These are phyloP conservation scores for Clausena lansium DNA, from an alignment of 345 rosid genomes.

Conservation along the genomic window DNA sequence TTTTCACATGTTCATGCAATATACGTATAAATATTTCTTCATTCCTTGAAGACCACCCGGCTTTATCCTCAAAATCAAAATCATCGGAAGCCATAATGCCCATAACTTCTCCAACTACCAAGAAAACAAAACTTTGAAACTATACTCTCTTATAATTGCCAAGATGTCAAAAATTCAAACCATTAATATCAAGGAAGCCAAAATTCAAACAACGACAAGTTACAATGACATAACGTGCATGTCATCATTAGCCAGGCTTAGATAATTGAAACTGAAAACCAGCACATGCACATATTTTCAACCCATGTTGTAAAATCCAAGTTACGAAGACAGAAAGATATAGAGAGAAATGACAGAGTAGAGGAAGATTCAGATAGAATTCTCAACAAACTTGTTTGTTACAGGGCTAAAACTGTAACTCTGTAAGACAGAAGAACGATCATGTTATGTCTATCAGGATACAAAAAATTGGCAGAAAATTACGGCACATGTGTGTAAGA, in stretches of 20 bases:
- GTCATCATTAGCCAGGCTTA: background rate
- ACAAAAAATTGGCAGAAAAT: background rate
- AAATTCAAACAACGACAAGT: background rate
- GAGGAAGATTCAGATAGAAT: too few relatives aligned
- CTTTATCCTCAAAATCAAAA: constrained; percentile 2
- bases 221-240: background rate
- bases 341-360: background rate
- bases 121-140: background rate
- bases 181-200: background rate
- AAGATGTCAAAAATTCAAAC: background rate
- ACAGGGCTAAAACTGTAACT: too few relatives aligned
- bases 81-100: background rate
- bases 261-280: background rate
- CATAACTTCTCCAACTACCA: background rate
- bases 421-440: too few relatives aligned
- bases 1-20: constrained; percentile 5
- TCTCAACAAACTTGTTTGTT: too few relatives aligned
- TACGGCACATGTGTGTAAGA: background rate
- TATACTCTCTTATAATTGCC: background rate
- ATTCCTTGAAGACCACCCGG: constrained; percentile 1
- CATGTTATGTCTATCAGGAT: too few relatives aligned
- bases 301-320: background rate
- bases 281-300: background rate
- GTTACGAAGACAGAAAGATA: background rate
- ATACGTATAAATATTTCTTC: background rate